Evolutionary conservation across 768 basidiomycete species (phyloP).

Genomic region (Rhodotorula kratochvilovae): DNA sequence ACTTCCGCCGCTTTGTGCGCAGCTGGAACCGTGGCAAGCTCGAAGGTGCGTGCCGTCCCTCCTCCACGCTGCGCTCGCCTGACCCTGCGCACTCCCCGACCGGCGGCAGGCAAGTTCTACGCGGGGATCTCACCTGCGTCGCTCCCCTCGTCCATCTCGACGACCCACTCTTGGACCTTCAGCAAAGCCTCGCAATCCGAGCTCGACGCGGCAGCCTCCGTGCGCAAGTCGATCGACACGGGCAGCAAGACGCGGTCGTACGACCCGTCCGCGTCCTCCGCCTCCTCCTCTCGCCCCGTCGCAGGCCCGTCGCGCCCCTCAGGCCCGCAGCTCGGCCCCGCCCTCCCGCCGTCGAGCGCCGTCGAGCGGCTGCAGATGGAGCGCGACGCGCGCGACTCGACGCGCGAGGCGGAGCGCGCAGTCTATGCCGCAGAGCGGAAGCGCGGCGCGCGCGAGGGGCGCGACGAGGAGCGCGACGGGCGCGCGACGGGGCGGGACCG

Average conservation of each 20-base stretch:
- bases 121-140: conserved; percentile 48
- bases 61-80: too few relatives aligned
- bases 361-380: conserved; percentile 71
- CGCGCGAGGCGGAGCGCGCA: conserved; percentile 62
- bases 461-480: conserved; percentile 25
- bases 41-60: conserved; percentile 53
- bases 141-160: conserved; percentile 29
- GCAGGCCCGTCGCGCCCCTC: conserved; percentile 57
- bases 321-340: conserved; percentile 1
- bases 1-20: conserved; percentile 84
- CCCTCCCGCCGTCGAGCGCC: conserved; percentile 59
- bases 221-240: conserved; percentile 63
- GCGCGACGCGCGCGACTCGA: conserved; percentile 54
- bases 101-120: conserved; percentile 10
- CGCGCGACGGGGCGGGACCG: conserved; percentile 62
- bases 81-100: too few relatives aligned
- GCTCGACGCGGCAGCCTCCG: conserved; percentile 44
- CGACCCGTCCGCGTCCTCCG: conserved; percentile 47
- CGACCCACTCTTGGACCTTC: conserved; percentile 32
- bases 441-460: conserved; percentile 72
- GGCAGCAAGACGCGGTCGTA: conserved; percentile 58
- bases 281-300: conserved; percentile 48
- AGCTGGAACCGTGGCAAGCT: conserved; percentile 79
- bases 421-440: conserved; percentile 68
- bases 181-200: conserved; percentile 32